Base-by-base conservation (phyloP, 1,139 yeast genomes). In the Magnusiomyces suaveolens region DNA sequence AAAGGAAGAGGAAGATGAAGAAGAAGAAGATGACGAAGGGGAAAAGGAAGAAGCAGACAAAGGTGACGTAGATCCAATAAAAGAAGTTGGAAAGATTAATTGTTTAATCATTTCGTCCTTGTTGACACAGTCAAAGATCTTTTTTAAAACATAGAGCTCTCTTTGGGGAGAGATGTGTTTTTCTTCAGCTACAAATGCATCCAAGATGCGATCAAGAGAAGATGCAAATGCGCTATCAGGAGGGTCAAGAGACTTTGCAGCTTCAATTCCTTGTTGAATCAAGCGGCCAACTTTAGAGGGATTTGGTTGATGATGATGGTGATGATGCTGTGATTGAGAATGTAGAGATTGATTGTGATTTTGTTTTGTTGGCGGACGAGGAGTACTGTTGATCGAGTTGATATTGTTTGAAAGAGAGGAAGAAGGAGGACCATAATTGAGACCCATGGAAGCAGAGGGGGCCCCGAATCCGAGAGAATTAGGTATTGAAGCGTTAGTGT, bases 91-190 rank as follows among this genome's bases (percentile, higher is more conserved):
- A 12, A 48, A 48, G 3, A 48, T n/a, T 21, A 48, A 16, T 10
- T 38, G n/a, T 14, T 25, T 38, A n/a, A 48, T 18, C 32, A 48
- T 48, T 6, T 48, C 51, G 21, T 36, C 48, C 2, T 24, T 23
- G 16, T 47, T 39, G n/a, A 44, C 50, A 26, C 43, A 20, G 21
- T 46, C 51, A 4, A 50, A 43, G 16, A 51, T 39, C 50, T 38
- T 24, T 20, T 36, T 38, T 1, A 25, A 24, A 29, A 38, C 26
- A 48, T 48, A 48, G 6, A 48, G 44, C 43, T 48, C 51, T 12
- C n/a, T 23, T 48, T 48, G 51, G 23, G 43, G 26, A 1, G 44
- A 29, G 2, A 48, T 16, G 21, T 16, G 10, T 2, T 38, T 24
- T 16, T 38, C 51, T 16, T 48, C 51, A 12, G 26, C 43, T 18